These are phyloP conservation scores for Sphaerulina populicola DNA, from an alignment of 2,329 filamentous ascomycete species.

Conservation along the genomic window DNA sequence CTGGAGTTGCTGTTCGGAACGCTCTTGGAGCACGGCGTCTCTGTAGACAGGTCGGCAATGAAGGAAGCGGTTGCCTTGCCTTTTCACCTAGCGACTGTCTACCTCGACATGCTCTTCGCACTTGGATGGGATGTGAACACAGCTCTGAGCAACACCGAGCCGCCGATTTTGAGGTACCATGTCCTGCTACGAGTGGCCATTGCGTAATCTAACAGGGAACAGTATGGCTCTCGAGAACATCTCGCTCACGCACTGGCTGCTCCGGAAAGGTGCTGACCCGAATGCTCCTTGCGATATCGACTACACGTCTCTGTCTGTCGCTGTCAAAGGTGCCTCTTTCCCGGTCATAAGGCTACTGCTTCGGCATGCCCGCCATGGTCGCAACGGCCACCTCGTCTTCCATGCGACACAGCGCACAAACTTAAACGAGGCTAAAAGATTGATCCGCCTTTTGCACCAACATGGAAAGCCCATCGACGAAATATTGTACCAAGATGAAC, in stretches of 20 bases:
- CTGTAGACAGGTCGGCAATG: neutral
- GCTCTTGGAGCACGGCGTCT: conserved; percentile 1
- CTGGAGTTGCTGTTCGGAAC: neutral
- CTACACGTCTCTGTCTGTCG: conserved; percentile 8
- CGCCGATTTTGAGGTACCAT: conserved; percentile 6
- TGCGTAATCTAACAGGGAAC: neutral
- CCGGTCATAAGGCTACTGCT: conserved; percentile 1
- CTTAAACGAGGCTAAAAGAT: neutral
- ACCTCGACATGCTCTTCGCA: conserved; percentile 7
- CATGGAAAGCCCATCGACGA: conserved; percentile 8
- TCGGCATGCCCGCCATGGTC: conserved; percentile 6
- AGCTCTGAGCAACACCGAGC: conserved; percentile 9
- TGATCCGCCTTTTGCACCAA: conserved; percentile 3
- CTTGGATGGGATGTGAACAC: conserved; percentile 9
- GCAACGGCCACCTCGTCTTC: conserved; percentile 8
- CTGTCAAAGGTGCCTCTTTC: neutral
- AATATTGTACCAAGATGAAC: conserved; percentile 4
- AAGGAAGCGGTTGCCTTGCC: conserved; percentile 4
- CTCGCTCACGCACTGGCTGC: conserved; percentile 6
- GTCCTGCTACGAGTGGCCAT: neutral
- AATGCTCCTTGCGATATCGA: conserved; percentile 7
- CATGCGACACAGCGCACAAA: conserved; percentile 6
- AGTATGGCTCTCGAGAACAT: conserved; percentile 7
- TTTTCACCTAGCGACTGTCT: neutral
- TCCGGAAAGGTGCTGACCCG: conserved; percentile 6